Conservation (phyloP, 371 early-diverging fungal genomes). For the Syncephalastrum monosporum region DNA sequence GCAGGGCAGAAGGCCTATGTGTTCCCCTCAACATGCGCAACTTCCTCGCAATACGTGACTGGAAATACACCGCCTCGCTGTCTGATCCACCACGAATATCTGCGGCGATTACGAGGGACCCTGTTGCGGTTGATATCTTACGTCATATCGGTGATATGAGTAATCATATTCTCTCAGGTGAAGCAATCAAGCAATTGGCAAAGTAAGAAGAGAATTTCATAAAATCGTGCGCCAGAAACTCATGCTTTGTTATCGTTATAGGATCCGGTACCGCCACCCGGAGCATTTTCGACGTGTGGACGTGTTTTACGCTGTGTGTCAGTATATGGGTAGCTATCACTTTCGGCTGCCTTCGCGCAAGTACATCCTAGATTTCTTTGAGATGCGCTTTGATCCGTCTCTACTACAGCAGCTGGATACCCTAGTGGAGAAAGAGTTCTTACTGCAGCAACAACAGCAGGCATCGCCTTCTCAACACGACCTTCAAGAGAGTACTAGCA, state of each 20-base stretch:
- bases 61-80: conserved; percentile 53
- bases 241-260: conserved; percentile 8
- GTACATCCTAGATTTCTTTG: conserved; percentile 81
- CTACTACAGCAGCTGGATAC: conserved; percentile 33
- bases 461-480: too few relatives aligned
- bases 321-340: conserved; percentile 68
- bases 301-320: conserved; percentile 65
- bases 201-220: conserved; percentile 31
- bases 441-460: neutral
- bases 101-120: conserved; percentile 39
- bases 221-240: neutral
- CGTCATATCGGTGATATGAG: conserved; percentile 78
- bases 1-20: conserved; percentile 61
- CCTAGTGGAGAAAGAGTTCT: conserved; percentile 12
- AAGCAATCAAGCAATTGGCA: conserved; percentile 70
- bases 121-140: conserved; percentile 66
- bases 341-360: conserved; percentile 75
- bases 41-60: conserved; percentile 69
- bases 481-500: too few relatives aligned
- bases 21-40: conserved; percentile 61
- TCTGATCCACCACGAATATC: conserved; percentile 49
- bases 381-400: conserved; percentile 56
- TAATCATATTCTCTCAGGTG: conserved; percentile 84
- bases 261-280: conserved; percentile 49
- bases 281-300: conserved; percentile 55